Conservation (phyloP, 1,284 basidiomycete species). For the Cerrena zonata region DNA sequence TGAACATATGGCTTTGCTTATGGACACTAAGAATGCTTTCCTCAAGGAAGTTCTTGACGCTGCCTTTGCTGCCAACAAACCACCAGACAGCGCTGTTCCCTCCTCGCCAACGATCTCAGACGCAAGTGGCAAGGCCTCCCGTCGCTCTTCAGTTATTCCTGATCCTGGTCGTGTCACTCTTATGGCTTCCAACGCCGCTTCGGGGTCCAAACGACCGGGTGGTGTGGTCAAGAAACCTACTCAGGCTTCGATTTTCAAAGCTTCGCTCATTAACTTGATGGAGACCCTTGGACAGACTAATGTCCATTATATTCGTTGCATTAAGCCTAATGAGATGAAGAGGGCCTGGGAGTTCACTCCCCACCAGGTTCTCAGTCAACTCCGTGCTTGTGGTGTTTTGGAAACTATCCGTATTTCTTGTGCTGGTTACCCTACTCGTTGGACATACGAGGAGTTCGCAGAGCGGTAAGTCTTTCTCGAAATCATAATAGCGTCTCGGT, state of each 20-base stretch:
- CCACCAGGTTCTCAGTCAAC: slow-evolving; percentile 90
- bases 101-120: slow-evolving; percentile 70
- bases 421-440: slow-evolving; percentile 97
- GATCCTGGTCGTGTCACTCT: slow-evolving; percentile 77
- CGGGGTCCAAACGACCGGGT: slow-evolving; percentile 55
- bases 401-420: slow-evolving; percentile 99
- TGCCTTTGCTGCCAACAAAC: slow-evolving; percentile 71
- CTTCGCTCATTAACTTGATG: slow-evolving; percentile 91
- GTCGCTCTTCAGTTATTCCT: slow-evolving; percentile 76
- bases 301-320: slow-evolving; percentile 98
- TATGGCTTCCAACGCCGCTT: slow-evolving; percentile 42
- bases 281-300: slow-evolving; percentile 96
- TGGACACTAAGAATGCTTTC: slow-evolving; percentile 84
- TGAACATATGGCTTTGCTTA: slow-evolving; percentile 87
- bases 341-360: slow-evolving; percentile 95
- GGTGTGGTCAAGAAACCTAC: slow-evolving; percentile 84
- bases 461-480: slow-evolving; percentile 63
- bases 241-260: slow-evolving; percentile 97
- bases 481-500: slow-evolving; percentile 7
- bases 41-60: slow-evolving; percentile 91
- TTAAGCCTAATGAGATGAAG: slow-evolving; percentile 98
- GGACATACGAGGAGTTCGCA: slow-evolving; percentile 99
- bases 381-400: slow-evolving; percentile 96
- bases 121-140: slow-evolving; percentile 56
- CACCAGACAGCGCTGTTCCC: slow-evolving; percentile 57